Base-by-base conservation (phyloP, 73 alveolate genomes). In the Paraurostyla sp. region DNA sequence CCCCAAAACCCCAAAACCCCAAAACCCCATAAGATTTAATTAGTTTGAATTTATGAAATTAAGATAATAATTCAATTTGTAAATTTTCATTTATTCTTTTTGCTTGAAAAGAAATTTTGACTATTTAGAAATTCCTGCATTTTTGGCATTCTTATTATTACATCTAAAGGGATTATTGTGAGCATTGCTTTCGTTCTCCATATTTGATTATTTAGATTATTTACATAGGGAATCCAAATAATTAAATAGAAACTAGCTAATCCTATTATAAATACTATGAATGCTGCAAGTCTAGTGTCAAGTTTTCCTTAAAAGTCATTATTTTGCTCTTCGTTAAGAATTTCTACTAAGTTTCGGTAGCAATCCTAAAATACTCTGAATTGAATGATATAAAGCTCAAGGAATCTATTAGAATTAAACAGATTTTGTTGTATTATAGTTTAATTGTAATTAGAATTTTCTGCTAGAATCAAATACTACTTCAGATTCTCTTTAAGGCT, bases 101-200 rank as follows among this genome's bases (percentile, higher is more conserved):
- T 69, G n/a, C 41, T 36, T 11, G 84, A 36, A 36, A 69, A 43
- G 62, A 69, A 41, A 69, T 69, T 41, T 23, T 75, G 63, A 29
- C 60, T 78, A 43, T 81, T 69, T 2, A 57, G 56, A 36, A 81
- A 81, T 60, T 81, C 82, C 40, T 45, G 20, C 6, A 81, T 81
- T 48, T 42, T 81, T 0, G 91, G 91, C 56, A 81, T 81, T 38
- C 38, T 16, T 0, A 81, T 29, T 22, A 81, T 59, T 13, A 81
- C 91, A 36, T 81, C 91, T 6, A 81, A 9, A 18, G 91, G 91
- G 51, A 81, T 81, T n/a, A 81, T 81, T 0, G 82, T 81, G 25
- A 81, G 71, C 91, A 81, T 81, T 3, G 83, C 52, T 38, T 58
- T 81, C 23, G 91, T 81, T 40, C 82, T 29, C 91, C 82, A 81